A percentile compares a stretch with the other conserved stretches of the same genome.
phyloP scores from a whole-genome alignment of 2,329 filamentous ascomycete species.

The Stagonosporopsis vannaccii region DNA sequence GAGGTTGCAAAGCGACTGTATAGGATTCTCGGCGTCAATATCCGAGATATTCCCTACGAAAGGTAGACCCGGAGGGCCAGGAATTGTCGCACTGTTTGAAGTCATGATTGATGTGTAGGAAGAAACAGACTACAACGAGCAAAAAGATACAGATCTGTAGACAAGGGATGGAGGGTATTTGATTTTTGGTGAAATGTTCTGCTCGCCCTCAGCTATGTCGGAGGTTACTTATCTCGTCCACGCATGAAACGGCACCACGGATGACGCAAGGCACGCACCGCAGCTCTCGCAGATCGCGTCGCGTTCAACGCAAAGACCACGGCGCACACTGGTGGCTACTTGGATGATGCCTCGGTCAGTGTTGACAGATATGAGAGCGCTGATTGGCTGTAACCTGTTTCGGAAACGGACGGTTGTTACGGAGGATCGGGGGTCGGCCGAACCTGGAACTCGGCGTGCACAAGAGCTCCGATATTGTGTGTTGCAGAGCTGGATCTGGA shows the following conservation, averaged over 20 bases:
- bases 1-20: slow-evolving; percentile 63
- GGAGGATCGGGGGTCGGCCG: slow-evolving; percentile 17
- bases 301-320: slow-evolving; percentile 18
- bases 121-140: slow-evolving; percentile 28
- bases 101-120: slow-evolving; percentile 14
- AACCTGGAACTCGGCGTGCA: slow-evolving; percentile 1
- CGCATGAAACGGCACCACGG: slow-evolving; percentile 13
- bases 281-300: slow-evolving; percentile 19
- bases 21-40: slow-evolving; percentile 65
- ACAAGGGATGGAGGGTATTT: slow-evolving; percentile 9
- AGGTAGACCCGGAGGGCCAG: slow-evolving; percentile 69
- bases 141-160: neutral
- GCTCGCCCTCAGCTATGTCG: slow-evolving; percentile 10
- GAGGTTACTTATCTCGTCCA: neutral
- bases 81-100: slow-evolving; percentile 57
- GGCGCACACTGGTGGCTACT: slow-evolving; percentile 17
- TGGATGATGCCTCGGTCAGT: slow-evolving; percentile 32
- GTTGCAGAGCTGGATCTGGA: neutral
- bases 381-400: slow-evolving; percentile 24
- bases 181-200: neutral
- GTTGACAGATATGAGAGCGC: slow-evolving; percentile 8
- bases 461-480: slow-evolving; percentile 1
- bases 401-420: slow-evolving; percentile 8
- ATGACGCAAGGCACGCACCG: slow-evolving; percentile 22
- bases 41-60: slow-evolving; percentile 71